Evolutionary conservation across 257 asterid species (phyloP).

Genomic region (Solanum rostratum): DNA sequence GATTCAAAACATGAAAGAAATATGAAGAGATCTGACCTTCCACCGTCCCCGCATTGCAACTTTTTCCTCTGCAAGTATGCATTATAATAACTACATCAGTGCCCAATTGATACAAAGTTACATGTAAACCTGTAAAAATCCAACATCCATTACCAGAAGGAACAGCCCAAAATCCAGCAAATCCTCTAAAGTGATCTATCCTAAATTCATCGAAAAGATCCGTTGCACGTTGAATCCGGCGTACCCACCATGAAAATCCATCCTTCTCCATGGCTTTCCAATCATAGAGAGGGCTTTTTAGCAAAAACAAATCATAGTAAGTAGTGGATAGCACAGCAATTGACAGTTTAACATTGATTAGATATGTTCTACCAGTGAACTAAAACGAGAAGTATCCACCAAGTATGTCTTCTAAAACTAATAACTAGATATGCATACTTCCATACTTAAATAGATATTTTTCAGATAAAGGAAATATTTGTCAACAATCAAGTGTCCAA

Average conservation of each 20-base stretch:
- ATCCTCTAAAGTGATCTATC: constrained; percentile 96
- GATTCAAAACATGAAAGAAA: constrained; percentile 4
- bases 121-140: constrained; percentile 1
- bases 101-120: neutral
- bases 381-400: neutral
- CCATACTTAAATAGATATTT: neutral
- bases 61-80: constrained; percentile 63
- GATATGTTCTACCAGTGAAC: neutral
- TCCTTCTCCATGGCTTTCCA: constrained; percentile 94
- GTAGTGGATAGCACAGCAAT: neutral
- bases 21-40: constrained; percentile 53
- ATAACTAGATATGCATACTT: neutral
- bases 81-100: neutral
- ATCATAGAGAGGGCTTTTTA: constrained; percentile 80
- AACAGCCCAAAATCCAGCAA: constrained; percentile 99
- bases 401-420: neutral
- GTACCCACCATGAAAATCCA: constrained; percentile 90
- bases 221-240: constrained; percentile 71
- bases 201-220: constrained; percentile 89
- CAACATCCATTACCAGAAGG: constrained; percentile 63
- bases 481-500: neutral
- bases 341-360: neutral
- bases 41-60: constrained; percentile 73
- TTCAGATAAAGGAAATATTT: neutral
- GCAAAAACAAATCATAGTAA: constrained; percentile 10